These are phyloP conservation scores for Hemileia vastatrix DNA, from an alignment of 1,284 basidiomycete genomes.

Conservation along the genomic window DNA sequence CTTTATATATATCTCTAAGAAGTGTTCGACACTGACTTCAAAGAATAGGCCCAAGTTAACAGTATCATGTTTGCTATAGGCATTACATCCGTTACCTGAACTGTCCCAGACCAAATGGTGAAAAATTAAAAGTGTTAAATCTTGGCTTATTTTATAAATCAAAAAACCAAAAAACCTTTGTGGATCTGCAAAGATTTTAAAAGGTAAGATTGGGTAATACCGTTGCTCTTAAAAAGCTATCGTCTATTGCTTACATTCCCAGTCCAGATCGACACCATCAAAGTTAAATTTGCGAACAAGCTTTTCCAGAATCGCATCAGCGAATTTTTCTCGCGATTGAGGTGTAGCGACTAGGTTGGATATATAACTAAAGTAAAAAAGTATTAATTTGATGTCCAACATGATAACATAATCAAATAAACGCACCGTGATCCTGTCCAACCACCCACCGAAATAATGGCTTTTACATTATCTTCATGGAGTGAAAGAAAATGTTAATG, in stretches of 20 bases:
- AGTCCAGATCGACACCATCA: not conserved
- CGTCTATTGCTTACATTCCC: conserved; percentile 1
- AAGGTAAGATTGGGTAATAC: too few relatives aligned
- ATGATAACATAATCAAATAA: not conserved
- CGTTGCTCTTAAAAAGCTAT: too few relatives aligned
- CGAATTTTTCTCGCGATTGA: conserved; percentile 10
- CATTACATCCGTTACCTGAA: conserved; percentile 18
- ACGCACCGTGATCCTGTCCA: conserved; percentile 16
- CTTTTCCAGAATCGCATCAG: not conserved
- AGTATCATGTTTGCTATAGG: not conserved
- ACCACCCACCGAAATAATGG: conserved; percentile 11
- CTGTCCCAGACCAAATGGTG: not conserved
- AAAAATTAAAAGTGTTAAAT: not conserved
- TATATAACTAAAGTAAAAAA: conserved; percentile 2
- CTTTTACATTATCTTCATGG: conserved; percentile 15
- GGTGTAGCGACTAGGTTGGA: conserved; percentile 1
- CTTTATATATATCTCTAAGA: not conserved
- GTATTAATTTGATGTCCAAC: not conserved
- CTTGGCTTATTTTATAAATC: not conserved
- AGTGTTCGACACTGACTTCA: not conserved
- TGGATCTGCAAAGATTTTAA: too few relatives aligned
- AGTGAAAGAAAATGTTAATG: too few relatives aligned
- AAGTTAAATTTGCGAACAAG: not conserved
- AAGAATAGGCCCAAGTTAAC: conserved; percentile 13
- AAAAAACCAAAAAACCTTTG: not conserved